Percentiles rank a stretch among this genome's conserved stretches.
phyloP scores from a whole-genome alignment of 2,329 filamentous ascomycete species.

The Arthrocladium fulminans region DNA sequence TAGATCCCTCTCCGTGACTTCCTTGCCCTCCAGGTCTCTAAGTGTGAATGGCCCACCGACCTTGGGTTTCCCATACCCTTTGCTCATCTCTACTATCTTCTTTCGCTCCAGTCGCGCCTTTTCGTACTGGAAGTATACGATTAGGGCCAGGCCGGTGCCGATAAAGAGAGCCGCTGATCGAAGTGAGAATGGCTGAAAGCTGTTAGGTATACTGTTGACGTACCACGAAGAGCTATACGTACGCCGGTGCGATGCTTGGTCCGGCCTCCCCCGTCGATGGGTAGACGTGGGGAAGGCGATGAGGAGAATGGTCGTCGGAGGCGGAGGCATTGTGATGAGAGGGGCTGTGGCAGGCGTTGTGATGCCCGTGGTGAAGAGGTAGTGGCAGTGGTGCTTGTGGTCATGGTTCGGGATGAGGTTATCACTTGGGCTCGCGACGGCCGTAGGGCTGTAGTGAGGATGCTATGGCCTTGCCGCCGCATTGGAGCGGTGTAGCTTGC shows the following conservation, averaged over 20 bases:
- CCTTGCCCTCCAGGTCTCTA: conserved; percentile 68
- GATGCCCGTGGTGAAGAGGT: not conserved
- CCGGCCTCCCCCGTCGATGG: conserved; percentile 17
- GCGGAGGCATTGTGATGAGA: conserved; percentile 6
- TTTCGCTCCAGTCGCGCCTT: conserved; percentile 85
- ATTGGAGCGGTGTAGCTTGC: not conserved
- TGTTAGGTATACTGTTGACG: conserved; percentile 10
- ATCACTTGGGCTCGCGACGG: not conserved
- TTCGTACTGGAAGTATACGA: conserved; percentile 87
- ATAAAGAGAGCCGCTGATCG: conserved; percentile 83
- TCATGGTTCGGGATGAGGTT: not conserved
- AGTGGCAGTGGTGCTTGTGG: not conserved
- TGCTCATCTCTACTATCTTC: conserved; percentile 80
- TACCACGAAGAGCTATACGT: conserved; percentile 23
- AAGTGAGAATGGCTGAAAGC: conserved; percentile 74
- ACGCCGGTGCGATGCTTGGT: conserved; percentile 36
- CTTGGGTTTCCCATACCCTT: conserved; percentile 85
- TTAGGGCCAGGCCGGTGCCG: conserved; percentile 63
- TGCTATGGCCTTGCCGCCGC: not conserved
- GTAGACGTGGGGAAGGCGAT: not conserved
- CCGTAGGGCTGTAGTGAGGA: not conserved
- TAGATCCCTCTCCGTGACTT: conserved; percentile 70
- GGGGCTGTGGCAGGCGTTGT: not conserved
- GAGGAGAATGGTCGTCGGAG: not conserved
- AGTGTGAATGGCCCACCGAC: conserved; percentile 82